Percentiles rank a stretch among this genome's conserved stretches.
These are phyloP conservation scores for Melocanna baccifera DNA, from an alignment of 176 grass and related monocot species.

Conservation along the genomic window DNA sequence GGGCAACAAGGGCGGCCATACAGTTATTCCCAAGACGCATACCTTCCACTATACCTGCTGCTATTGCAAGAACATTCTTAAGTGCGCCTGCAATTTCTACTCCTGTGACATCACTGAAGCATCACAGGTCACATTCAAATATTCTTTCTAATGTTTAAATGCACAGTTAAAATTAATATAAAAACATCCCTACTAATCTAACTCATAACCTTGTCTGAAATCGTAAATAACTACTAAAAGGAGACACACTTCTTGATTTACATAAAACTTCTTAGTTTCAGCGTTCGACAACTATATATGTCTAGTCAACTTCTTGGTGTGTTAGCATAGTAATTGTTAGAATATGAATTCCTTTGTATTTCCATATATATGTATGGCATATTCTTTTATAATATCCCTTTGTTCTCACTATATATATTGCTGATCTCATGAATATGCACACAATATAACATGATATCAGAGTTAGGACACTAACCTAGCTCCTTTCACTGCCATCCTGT, in stretches of 20 bases:
- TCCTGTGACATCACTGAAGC: constrained; percentile 94
- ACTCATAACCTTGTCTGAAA: not conserved
- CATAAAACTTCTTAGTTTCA: not conserved
- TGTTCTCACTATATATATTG: too few species aligned
- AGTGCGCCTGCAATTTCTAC: constrained; percentile 96
- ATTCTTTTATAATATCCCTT: too few species aligned
- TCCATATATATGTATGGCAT: too few species aligned
- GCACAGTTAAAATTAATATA: not conserved
- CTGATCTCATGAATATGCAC: too few species aligned
- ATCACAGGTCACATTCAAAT: constrained; percentile 54
- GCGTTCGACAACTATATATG: not conserved
- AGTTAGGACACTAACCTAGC: too few species aligned
- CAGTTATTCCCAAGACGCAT: constrained; percentile 96
- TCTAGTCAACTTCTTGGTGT: not conserved
- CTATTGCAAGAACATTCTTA: constrained; percentile 96
- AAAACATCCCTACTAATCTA: not conserved
- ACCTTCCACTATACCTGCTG: constrained; percentile 91
- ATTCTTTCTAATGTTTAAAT: not conserved
- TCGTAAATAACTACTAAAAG: not conserved
- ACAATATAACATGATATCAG: too few species aligned
- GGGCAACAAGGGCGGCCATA: constrained; percentile 93
- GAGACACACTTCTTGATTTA: not conserved
- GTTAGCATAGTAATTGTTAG: not conserved
- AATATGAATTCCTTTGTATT: too few species aligned
- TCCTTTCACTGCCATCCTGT: too few species aligned